Base-by-base conservation (phyloP, 164 flowering plant genomes). In the Magnolia changhungtana region DNA sequence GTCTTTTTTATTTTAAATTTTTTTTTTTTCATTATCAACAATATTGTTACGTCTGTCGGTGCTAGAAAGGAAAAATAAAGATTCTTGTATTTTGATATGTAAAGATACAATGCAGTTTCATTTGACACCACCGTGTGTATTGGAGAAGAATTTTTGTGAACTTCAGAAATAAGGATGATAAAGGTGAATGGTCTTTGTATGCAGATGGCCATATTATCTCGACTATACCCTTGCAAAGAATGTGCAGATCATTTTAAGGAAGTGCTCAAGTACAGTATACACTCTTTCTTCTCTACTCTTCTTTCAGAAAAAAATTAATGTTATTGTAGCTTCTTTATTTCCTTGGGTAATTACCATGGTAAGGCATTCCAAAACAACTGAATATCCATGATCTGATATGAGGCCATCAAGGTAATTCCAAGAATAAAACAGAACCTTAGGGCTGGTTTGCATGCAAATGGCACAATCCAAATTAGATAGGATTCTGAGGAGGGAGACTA, bases 181-280 rank as follows among this genome's bases (percentile, higher is more conserved):
- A 37, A 37, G 45, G 16, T 5, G 31, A 79, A 72, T 68, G 50
- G n/a, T 51, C 9, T 69, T 72, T 82, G 81, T 24, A 63, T 85
- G 82, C 90, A 96, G 98, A 94, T 96, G 96, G 86, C 89, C 37
- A 90, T 96, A 83, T 79, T 92, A 80, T 92, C 98, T 76, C 89
- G 99, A 50, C 88, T 96, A 85, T 94, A 96, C 76, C 99, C 99
- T 76, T 96, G 99, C 88, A 88, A 88, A 82, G 98, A 96, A 77
- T 96, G 99, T 82, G 98, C 99, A 7, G 97, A 96, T 82, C 99
- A 94, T 87, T 96, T 96, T 71, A 90, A 91, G 87, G 97, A 94
- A 81, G 86, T 96, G 11, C 73, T 96, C 69, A 91, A 96, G 99
- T 92, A 87, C 64, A 45, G 8, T 63, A 14, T 77, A 66, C 63